phyloP scores from a whole-genome alignment of 1,139 yeast genomes.

The Geotrichum klebahnii region DNA sequence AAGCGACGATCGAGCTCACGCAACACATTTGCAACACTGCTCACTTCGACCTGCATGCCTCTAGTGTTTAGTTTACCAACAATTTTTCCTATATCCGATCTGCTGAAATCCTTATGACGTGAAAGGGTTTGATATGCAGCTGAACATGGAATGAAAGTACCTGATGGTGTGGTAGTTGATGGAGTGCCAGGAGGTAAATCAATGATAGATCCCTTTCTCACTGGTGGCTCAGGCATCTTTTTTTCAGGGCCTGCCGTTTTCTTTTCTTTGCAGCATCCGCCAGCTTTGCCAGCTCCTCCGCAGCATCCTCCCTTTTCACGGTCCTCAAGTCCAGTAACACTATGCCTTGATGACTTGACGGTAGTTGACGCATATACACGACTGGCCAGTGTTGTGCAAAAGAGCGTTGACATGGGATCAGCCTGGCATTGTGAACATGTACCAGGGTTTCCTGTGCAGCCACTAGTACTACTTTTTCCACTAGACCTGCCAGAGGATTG shows the following conservation, averaged over 20 bases:
- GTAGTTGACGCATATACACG: slow-evolving; percentile 24
- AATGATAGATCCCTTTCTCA: slow-evolving; percentile 27
- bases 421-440: slow-evolving; percentile 77
- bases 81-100: slow-evolving; percentile 67
- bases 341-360: slow-evolving; percentile 12
- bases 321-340: not conserved
- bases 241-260: not conserved
- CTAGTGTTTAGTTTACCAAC: slow-evolving; percentile 73
- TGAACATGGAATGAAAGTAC: slow-evolving; percentile 76
- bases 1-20: slow-evolving; percentile 72
- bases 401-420: slow-evolving; percentile 84
- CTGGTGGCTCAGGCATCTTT: slow-evolving; percentile 18
- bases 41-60: slow-evolving; percentile 87
- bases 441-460: slow-evolving; percentile 88
- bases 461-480: slow-evolving; percentile 32
- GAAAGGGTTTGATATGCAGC: slow-evolving; percentile 84
- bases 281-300: slow-evolving; percentile 23
- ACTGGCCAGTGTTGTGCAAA: slow-evolving; percentile 79
- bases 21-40: slow-evolving; percentile 75
- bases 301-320: slow-evolving; percentile 25
- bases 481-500: not conserved
- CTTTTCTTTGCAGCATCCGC: slow-evolving; percentile 24
- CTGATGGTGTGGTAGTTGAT: slow-evolving; percentile 28
- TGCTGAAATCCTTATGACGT: slow-evolving; percentile 68
- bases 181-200: slow-evolving; percentile 33